Evolutionary conservation across 176 grass and related monocot genomes (phyloP).

Genomic region (sorghum (Sorghum bicolor)): DNA sequence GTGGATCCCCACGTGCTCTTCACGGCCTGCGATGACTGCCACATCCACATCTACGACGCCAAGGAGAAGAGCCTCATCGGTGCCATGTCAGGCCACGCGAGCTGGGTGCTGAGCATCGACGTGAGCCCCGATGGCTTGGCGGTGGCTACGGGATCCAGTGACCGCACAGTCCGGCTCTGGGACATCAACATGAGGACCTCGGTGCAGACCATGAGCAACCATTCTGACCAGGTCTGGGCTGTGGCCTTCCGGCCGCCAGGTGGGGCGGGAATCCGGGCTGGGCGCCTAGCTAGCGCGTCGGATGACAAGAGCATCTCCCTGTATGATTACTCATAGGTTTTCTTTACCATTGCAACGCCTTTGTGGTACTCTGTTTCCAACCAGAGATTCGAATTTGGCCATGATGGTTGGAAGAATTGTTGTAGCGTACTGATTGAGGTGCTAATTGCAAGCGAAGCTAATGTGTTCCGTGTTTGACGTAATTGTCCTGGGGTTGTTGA

Average conservation of each 20-base stretch:
- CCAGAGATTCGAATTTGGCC: neutral
- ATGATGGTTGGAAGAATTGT: constrained; percentile 14
- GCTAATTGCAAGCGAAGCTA: constrained; percentile 10
- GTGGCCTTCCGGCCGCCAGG: constrained; percentile 71
- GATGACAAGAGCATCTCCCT: constrained; percentile 88
- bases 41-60: constrained; percentile 88
- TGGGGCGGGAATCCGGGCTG: constrained; percentile 53
- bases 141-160: constrained; percentile 70
- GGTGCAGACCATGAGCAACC: constrained; percentile 91
- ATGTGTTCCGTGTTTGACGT: neutral
- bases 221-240: constrained; percentile 84
- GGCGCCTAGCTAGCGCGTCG: constrained; percentile 70
- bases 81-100: constrained; percentile 76
- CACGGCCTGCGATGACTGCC: constrained; percentile 68
- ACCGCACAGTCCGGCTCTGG: constrained; percentile 77
- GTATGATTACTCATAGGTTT: constrained; percentile 79
- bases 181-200: constrained; percentile 70
- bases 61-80: constrained; percentile 78
- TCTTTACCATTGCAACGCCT: neutral
- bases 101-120: constrained; percentile 82
- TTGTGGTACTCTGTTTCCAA: neutral
- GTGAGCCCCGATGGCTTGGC: constrained; percentile 74
- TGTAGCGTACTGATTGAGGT: neutral
- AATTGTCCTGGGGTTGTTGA: neutral
- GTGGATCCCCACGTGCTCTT: constrained; percentile 84